Percentiles rank a stretch among this genome's conserved stretches.
Conservation (phyloP, 768 basidiomycete species). For the Leccinellum luteum region DNA sequence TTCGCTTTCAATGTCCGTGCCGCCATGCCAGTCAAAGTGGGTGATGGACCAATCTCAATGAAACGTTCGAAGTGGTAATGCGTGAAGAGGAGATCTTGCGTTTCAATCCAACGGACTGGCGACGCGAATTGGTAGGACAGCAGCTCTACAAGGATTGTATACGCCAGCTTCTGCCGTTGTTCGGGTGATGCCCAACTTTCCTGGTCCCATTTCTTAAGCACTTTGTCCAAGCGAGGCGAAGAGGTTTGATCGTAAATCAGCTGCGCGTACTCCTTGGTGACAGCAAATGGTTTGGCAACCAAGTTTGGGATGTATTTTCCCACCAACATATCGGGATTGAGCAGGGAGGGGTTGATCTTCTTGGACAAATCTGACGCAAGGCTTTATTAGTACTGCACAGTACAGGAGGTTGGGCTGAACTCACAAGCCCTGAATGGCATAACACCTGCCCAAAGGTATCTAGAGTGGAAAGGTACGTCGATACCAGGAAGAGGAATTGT, state of each 20-base stretch:
- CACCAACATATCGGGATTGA: constrained; percentile 93
- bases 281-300: constrained; percentile 82
- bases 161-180: constrained; percentile 91
- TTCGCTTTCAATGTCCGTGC: constrained; percentile 87
- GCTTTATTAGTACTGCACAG: background rate
- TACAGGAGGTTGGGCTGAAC: constrained; percentile 30
- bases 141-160: constrained; percentile 94
- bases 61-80: constrained; percentile 87
- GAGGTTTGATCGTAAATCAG: constrained; percentile 96
- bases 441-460: constrained; percentile 98
- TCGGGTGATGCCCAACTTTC: constrained; percentile 80
- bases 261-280: constrained; percentile 85
- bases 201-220: constrained; percentile 91
- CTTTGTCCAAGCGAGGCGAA: constrained; percentile 91
- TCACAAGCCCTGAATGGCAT: constrained; percentile 95
- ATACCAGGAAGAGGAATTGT: constrained; percentile 95
- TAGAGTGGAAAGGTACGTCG: constrained; percentile 99
- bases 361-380: constrained; percentile 77
- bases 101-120: constrained; percentile 99
- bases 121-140: constrained; percentile 98
- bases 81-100: constrained; percentile 91
- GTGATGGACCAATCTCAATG: constrained; percentile 94
- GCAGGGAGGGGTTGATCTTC: constrained; percentile 89
- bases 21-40: constrained; percentile 95
- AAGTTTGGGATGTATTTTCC: constrained; percentile 98